These are phyloP conservation scores for Komagataella ulmi DNA, from an alignment of 805 yeast species.

Conservation along the genomic window DNA sequence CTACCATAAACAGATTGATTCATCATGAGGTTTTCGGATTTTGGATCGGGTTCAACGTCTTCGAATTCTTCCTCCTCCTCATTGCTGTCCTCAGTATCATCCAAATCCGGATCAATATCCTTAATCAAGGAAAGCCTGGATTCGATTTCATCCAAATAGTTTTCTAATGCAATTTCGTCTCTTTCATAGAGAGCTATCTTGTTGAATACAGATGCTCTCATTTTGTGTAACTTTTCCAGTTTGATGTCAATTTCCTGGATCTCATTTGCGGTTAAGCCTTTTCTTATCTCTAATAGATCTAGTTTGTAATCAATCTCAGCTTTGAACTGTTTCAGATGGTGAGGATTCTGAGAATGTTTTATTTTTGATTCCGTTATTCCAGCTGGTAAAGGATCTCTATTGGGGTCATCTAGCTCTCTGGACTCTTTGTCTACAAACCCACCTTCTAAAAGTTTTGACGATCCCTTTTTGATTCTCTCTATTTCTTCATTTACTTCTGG, in stretches of 20 bases:
- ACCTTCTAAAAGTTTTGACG: constrained; percentile 6
- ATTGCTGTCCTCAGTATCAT: constrained; percentile 10
- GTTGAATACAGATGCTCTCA: constrained; percentile 42
- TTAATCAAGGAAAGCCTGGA: constrained; percentile 28
- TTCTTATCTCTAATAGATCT: constrained; percentile 46
- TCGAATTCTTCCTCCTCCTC: constrained; percentile 4
- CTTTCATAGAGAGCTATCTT: constrained; percentile 48
- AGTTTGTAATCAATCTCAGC: constrained; percentile 28
- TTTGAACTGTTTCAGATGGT: constrained; percentile 22
- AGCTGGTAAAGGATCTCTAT: constrained; percentile 16
- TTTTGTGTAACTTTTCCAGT: constrained; percentile 33
- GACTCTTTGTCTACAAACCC: neutral
- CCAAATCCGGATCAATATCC: constrained; percentile 18
- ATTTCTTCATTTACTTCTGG: constrained; percentile 33
- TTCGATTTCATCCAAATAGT: constrained; percentile 27
- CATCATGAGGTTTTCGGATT: constrained; percentile 11
- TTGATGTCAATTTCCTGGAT: constrained; percentile 49
- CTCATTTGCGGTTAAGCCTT: constrained; percentile 51
- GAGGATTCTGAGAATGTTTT: constrained; percentile 25
- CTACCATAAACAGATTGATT: constrained; percentile 31
- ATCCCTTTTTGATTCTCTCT: constrained; percentile 12
- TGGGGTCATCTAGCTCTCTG: constrained; percentile 1
- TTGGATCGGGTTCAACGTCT: constrained; percentile 1
- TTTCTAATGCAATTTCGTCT: constrained; percentile 43
- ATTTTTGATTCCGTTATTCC: constrained; percentile 28